Conservation (phyloP, 2,329 filamentous ascomycete species). For the Neofusicoccum ribis region DNA sequence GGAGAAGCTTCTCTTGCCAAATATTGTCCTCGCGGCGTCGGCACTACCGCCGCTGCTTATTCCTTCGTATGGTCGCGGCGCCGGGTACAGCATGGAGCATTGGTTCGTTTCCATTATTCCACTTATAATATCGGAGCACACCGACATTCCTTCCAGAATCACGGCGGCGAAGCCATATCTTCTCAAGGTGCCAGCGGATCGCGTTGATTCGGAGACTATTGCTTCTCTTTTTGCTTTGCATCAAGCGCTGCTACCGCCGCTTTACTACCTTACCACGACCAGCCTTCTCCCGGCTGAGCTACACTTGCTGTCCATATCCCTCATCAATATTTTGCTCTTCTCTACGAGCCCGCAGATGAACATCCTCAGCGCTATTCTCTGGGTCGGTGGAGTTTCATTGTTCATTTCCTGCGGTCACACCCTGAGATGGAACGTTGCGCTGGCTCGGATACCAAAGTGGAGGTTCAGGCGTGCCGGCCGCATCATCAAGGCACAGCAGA, state of each 20-base stretch:
- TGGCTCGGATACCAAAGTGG: conserved; percentile 90
- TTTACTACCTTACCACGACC: conserved; percentile 82
- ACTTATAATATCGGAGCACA: conserved; percentile 55
- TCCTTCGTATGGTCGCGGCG: conserved; percentile 59
- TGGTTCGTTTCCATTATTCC: conserved; percentile 78
- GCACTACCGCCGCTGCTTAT: conserved; percentile 73
- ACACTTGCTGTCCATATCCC: conserved; percentile 76
- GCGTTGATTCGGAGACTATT: conserved; percentile 58
- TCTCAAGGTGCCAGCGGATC: conserved; percentile 33
- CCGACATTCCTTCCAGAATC: conserved; percentile 36
- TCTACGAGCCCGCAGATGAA: conserved; percentile 60
- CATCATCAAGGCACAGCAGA: conserved; percentile 44
- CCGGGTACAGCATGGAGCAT: conserved; percentile 67
- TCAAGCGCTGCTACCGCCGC: conserved; percentile 68
- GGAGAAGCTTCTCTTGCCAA: conserved; percentile 67
- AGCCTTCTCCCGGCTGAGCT: conserved; percentile 85
- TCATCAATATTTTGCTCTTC: conserved; percentile 80
- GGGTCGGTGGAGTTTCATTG: conserved; percentile 69
- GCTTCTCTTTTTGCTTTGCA: conserved; percentile 79
- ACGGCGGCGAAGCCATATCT: conserved; percentile 37
- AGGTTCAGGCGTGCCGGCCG: conserved; percentile 67
- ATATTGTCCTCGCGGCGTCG: conserved; percentile 77
- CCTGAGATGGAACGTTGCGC: conserved; percentile 77
- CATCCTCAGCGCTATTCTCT: conserved; percentile 47
- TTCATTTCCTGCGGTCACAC: conserved; percentile 72